phyloP scores from a whole-genome alignment of 2,329 filamentous ascomycete species.

The Cadophora luteo-olivacea region DNA sequence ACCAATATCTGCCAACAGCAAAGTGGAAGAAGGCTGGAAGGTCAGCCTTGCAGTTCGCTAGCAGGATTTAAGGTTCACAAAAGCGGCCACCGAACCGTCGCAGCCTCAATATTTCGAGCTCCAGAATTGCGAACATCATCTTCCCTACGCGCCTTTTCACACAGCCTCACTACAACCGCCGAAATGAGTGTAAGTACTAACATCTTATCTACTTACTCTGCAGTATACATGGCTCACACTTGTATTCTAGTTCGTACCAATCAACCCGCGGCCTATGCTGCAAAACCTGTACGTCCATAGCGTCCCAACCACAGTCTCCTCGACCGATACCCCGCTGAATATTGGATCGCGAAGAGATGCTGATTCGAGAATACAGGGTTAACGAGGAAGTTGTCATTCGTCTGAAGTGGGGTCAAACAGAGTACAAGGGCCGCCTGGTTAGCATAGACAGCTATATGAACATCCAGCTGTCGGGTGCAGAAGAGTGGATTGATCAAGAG shows the following conservation, averaged over 20 bases:
- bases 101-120: slow-evolving; percentile 33
- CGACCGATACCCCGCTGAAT: slow-evolving; percentile 10
- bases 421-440: slow-evolving; percentile 93
- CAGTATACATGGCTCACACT: slow-evolving; percentile 34
- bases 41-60: slow-evolving; percentile 32
- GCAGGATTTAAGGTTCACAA: slow-evolving; percentile 14
- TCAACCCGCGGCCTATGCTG: slow-evolving; percentile 97
- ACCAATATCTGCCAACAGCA: not conserved
- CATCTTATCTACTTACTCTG: not conserved
- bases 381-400: slow-evolving; percentile 90
- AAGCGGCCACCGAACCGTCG: slow-evolving; percentile 30
- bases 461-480: slow-evolving; percentile 86
- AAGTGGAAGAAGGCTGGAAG: not conserved
- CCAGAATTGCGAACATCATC: slow-evolving; percentile 25
- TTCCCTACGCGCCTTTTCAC: slow-evolving; percentile 29
- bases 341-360: slow-evolving; percentile 4
- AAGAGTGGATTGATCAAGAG: slow-evolving; percentile 92
- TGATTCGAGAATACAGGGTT: slow-evolving; percentile 61
- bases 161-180: slow-evolving; percentile 19
- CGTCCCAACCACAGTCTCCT: slow-evolving; percentile 13
- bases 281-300: slow-evolving; percentile 76
- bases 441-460: slow-evolving; percentile 99
- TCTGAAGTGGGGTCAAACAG: slow-evolving; percentile 97
- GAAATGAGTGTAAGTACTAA: slow-evolving; percentile 37
- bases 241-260: slow-evolving; percentile 75